A percentile compares a stretch with the other conserved stretches of the same genome.
Conservation (phyloP, 2,329 filamentous ascomycete genomes). For the Venturia effusa region DNA sequence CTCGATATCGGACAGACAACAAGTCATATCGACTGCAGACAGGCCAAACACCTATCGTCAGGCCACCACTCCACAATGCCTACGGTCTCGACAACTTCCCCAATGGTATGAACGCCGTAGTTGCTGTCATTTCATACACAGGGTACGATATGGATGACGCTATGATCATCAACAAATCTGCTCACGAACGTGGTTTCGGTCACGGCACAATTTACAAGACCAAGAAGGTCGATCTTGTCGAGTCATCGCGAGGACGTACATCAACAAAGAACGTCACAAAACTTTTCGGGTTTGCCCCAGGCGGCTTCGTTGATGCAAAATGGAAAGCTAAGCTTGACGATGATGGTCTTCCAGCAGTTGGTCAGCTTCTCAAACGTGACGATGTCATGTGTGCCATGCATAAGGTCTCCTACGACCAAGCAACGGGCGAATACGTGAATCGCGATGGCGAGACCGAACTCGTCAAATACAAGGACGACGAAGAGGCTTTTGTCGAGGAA, state of each 20-base stretch:
- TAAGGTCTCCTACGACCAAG: slow-evolving; percentile 64
- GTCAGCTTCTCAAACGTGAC: slow-evolving; percentile 65
- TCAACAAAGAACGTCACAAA: slow-evolving; percentile 62
- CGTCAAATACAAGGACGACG: slow-evolving; percentile 88
- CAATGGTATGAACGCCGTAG: slow-evolving; percentile 88
- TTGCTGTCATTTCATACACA: slow-evolving; percentile 96
- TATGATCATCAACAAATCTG: slow-evolving; percentile 98
- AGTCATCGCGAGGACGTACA: slow-evolving; percentile 56
- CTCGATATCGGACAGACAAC: slow-evolving; percentile 87
- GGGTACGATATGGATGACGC: slow-evolving; percentile 99
- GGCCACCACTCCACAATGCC: slow-evolving; percentile 84
- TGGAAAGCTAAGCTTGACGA: slow-evolving; percentile 67
- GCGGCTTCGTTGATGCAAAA: slow-evolving; percentile 57
- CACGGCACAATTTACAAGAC: slow-evolving; percentile 97
- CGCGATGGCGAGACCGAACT: slow-evolving; percentile 77
- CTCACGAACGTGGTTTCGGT: slow-evolving; percentile 90
- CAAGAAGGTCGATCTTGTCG: slow-evolving; percentile 78
- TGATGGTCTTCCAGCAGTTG: slow-evolving; percentile 77
- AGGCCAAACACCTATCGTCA: slow-evolving; percentile 87
- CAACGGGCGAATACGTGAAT: slow-evolving; percentile 69
- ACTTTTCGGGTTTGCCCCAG: slow-evolving; percentile 84
- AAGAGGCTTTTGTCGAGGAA: slow-evolving; percentile 83
- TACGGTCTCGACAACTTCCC: slow-evolving; percentile 98
- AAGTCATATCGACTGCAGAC: slow-evolving; percentile 93
- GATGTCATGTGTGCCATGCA: slow-evolving; percentile 85